Conservation (phyloP, 1,284 basidiomycete genomes). For the Moniliophthora roreri region DNA sequence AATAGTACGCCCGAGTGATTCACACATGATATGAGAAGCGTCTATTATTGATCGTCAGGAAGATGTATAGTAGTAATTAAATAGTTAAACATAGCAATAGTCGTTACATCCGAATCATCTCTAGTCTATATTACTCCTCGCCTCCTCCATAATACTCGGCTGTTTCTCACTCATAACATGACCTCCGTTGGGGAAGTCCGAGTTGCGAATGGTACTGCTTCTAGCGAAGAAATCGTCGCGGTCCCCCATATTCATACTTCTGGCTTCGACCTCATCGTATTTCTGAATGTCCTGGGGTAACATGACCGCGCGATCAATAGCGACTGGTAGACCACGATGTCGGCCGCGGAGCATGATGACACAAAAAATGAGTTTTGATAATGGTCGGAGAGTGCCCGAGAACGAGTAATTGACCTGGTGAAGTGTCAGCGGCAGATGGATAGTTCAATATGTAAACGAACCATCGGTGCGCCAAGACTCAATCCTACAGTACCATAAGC, state of each 20-base stretch:
- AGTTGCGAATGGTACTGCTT: not conserved
- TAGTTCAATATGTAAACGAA: slow-evolving; percentile 21
- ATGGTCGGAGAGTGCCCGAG: slow-evolving; percentile 72
- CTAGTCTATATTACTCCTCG: no score
- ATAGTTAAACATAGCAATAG: no score
- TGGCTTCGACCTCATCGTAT: slow-evolving; percentile 9
- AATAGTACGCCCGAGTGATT: no score
- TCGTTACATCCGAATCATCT: no score
- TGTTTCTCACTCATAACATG: no score
- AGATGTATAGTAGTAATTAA: no score
- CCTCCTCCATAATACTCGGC: no score
- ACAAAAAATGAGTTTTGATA: slow-evolving; percentile 87
- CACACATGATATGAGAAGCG: no score
- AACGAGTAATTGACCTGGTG: slow-evolving; percentile 75
- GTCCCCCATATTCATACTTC: not conserved
- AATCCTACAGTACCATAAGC: slow-evolving; percentile 92
- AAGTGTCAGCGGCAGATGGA: not conserved
- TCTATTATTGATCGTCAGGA: no score
- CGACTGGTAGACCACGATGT: slow-evolving; percentile 86
- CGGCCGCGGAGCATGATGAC: slow-evolving; percentile 92
- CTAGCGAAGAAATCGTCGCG: no score
- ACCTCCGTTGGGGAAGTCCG: no score
- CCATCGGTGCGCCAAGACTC: slow-evolving; percentile 68
- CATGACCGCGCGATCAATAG: slow-evolving; percentile 86
- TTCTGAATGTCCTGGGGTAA: slow-evolving; percentile 59